Percentiles rank a stretch among this genome's conserved stretches.
These are phyloP conservation scores for Salmacisia buchloeana DNA, from an alignment of 1,284 basidiomycete genomes.

Conservation along the genomic window DNA sequence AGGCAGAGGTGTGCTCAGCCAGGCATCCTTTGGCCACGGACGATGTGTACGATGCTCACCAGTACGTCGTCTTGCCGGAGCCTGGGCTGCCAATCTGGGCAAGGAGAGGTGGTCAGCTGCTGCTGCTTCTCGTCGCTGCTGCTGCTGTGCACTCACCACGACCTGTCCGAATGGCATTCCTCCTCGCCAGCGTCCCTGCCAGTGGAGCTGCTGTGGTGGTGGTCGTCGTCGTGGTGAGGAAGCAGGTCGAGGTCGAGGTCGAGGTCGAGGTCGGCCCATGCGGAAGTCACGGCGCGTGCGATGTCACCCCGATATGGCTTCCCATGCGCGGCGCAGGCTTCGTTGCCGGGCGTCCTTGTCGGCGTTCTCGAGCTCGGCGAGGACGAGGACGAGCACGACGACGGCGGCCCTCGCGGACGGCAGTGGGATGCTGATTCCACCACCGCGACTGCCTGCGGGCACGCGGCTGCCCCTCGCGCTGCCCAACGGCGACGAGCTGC, in stretches of 20 bases:
- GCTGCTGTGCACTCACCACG: constrained; percentile 10
- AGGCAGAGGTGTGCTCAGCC: background rate
- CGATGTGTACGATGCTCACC: constrained; percentile 11
- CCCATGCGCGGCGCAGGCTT: too few relatives aligned
- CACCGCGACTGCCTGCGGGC: background rate
- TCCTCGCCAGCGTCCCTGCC: background rate
- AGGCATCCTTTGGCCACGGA: background rate
- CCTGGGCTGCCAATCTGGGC: constrained; percentile 35
- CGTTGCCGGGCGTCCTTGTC: too few relatives aligned
- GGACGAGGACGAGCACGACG: too few relatives aligned
- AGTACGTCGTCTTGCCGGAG: constrained; percentile 46
- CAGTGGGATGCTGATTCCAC: background rate
- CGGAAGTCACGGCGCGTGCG: background rate
- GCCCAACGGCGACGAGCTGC: background rate
- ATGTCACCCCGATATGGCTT: too few relatives aligned
- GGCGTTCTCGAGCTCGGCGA: too few relatives aligned
- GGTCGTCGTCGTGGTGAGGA: background rate
- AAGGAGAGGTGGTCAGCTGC: background rate
- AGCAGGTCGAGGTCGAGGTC: background rate
- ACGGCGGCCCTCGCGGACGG: too few relatives aligned
- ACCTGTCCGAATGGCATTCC: constrained; percentile 35
- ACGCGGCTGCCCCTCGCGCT: background rate
- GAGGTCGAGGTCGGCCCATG: too few relatives aligned
- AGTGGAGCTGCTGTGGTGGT: background rate
- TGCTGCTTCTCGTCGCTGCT: too few relatives aligned